Base-by-base conservation (phyloP, 176 grass and related monocot species). In the Carex myosuroides region DNA sequence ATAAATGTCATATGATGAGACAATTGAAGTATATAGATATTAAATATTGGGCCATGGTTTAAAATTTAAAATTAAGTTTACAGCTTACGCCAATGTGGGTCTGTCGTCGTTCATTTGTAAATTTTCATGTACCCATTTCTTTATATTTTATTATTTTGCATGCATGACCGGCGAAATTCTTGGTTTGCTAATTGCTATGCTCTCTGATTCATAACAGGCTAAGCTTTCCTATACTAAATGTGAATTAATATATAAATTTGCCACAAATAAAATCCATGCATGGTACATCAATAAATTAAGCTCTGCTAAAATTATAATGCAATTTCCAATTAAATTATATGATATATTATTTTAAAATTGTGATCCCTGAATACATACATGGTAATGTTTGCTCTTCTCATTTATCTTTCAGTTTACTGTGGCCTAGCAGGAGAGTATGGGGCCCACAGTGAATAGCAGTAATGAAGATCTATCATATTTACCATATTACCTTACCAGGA, bases 361-460 rank as follows among this genome's bases (percentile, higher is more conserved):
- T n/a, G n/a, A n/a, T n/a, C n/a, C n/a, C n/a, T n/a, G n/a, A n/a
- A n/a, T n/a, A n/a, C n/a, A n/a, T n/a, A n/a, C n/a, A n/a, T n/a
- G 37, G 37, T 39, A 39, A 39, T 5, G 17, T 58, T 17, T 58
- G 55, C 16, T 1, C 4, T 58, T 58, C 13, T 5, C 17, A 76
- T 41, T n/a, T 77, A 52, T 54, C 50, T 79, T 79, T 79, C 21
- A 59, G 32, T 79, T 79, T 60, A 57, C 76, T 79, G 76, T 60
- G 53, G 5, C 53, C 1, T 17, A 37, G 29, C 24, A 39, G 53
- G 17, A 61, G 54, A 61, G 54, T 80, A 11, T 22, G 57, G 57
- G 18, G 10, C 17, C 57, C 57, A 81, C 56, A 63, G 5, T 64
- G 79, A 82, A 63, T 16, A 2, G 60, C 14, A 46, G 54, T 82